Percentiles rank a stretch among this genome's conserved stretches.
Evolutionary conservation across 2,329 filamentous ascomycete genomes (phyloP).

Genomic region (Pseudogymnoascus sp.): DNA sequence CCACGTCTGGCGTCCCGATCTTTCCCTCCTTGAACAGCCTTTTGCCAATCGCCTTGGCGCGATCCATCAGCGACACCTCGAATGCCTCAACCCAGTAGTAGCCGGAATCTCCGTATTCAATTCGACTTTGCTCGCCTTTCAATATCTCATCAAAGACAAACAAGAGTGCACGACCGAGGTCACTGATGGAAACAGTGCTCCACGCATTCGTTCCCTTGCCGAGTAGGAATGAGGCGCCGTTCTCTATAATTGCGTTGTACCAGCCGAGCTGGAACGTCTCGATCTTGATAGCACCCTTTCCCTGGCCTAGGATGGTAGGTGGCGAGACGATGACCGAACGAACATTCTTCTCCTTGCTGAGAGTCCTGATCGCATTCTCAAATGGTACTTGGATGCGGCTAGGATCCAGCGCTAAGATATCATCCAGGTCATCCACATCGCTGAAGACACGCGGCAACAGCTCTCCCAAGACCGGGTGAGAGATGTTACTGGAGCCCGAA

Average conservation of each 20-base stretch:
- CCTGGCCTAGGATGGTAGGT: background rate
- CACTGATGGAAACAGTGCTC: background rate
- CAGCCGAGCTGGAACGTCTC: background rate
- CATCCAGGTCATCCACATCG: background rate
- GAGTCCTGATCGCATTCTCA: background rate
- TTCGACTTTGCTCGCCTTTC: background rate
- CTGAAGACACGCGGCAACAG: background rate
- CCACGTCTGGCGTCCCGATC: background rate
- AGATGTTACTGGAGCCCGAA: background rate
- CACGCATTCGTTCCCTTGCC: background rate
- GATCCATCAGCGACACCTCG: background rate
- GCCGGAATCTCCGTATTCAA: background rate
- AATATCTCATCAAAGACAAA: slow-evolving; percentile 4
- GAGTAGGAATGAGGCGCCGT: background rate
- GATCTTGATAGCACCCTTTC: background rate
- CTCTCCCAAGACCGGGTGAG: background rate
- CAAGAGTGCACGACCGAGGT: background rate
- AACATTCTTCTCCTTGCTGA: background rate
- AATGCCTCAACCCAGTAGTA: slow-evolving; percentile 5
- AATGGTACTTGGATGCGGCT: background rate
- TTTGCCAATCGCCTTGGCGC: background rate
- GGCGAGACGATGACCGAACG: background rate
- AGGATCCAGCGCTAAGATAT: background rate
- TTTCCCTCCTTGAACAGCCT: background rate
- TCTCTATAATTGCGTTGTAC: background rate